These are phyloP conservation scores for Fusarium sterilihyphosum DNA, from an alignment of 2,329 filamentous ascomycete genomes.

Conservation along the genomic window DNA sequence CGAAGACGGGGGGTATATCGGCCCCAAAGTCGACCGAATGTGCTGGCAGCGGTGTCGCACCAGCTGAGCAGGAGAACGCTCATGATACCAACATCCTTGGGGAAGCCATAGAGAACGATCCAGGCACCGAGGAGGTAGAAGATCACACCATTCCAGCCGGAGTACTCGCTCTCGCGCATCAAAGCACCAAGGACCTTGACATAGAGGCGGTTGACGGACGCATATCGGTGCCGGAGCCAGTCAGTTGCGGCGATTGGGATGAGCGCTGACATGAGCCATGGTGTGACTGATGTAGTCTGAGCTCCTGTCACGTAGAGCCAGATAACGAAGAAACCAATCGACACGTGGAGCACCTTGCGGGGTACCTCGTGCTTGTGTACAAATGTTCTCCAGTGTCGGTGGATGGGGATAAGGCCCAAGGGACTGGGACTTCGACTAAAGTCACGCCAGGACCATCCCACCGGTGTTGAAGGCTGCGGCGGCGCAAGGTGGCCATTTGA, in stretches of 20 bases:
- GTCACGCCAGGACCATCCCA: slow-evolving; percentile 82
- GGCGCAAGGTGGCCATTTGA: slow-evolving; percentile 77
- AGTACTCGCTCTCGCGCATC: slow-evolving; percentile 96
- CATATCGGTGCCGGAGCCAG: slow-evolving; percentile 82
- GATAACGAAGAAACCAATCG: slow-evolving; percentile 93
- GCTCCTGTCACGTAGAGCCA: slow-evolving; percentile 84
- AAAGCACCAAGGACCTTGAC: slow-evolving; percentile 85
- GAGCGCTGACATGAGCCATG: slow-evolving; percentile 81
- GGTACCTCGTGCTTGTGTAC: slow-evolving; percentile 98
- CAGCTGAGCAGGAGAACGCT: slow-evolving; percentile 91
- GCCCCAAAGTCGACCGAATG: slow-evolving; percentile 90
- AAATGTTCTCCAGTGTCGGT: slow-evolving; percentile 89
- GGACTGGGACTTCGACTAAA: slow-evolving; percentile 93
- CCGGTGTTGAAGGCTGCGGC: slow-evolving; percentile 65
- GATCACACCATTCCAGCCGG: slow-evolving; percentile 95
- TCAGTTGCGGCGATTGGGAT: slow-evolving; percentile 87
- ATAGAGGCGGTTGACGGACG: slow-evolving; percentile 86
- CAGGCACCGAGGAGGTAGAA: slow-evolving; percentile 95
- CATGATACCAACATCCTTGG: slow-evolving; percentile 93
- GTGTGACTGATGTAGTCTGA: slow-evolving; percentile 81
- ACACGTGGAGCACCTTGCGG: slow-evolving; percentile 91
- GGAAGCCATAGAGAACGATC: slow-evolving; percentile 84
- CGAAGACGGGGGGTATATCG: slow-evolving; percentile 87
- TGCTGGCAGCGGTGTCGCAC: slow-evolving; percentile 98
- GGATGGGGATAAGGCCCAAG: slow-evolving; percentile 92